Evolutionary conservation across 1,284 basidiomycete species (phyloP).

Genomic region (Naganishia sp.): DNA sequence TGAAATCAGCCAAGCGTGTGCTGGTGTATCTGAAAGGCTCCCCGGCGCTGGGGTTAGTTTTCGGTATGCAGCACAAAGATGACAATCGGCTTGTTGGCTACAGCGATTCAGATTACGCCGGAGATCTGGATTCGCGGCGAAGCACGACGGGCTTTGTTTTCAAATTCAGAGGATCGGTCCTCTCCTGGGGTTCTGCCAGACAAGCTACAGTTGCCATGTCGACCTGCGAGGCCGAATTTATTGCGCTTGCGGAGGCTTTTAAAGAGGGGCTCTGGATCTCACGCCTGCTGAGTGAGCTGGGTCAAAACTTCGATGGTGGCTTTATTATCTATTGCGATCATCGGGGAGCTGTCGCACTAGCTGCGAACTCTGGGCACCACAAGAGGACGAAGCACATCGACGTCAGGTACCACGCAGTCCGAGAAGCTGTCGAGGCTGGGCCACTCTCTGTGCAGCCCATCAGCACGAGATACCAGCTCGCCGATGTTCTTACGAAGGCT

Average conservation of each 20-base stretch:
- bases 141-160: slow-evolving; percentile 56
- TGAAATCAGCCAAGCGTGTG: slow-evolving; percentile 53
- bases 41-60: not conserved
- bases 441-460: slow-evolving; percentile 8
- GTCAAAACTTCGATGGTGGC: not conserved
- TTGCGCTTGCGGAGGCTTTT: slow-evolving; percentile 57
- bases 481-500: not conserved
- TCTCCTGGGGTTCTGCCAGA: not conserved
- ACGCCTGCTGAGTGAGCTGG: slow-evolving; percentile 40
- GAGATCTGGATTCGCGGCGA: slow-evolving; percentile 38
- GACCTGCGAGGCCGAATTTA: slow-evolving; percentile 44
- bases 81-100: not conserved
- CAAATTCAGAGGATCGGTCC: slow-evolving; percentile 12
- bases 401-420: slow-evolving; percentile 19
- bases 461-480: slow-evolving; percentile 14
- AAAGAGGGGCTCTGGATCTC: slow-evolving; percentile 54
- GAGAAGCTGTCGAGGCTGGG: slow-evolving; percentile 19
- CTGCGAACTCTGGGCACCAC: slow-evolving; percentile 24
- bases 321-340: slow-evolving; percentile 36
- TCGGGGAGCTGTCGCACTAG: slow-evolving; percentile 19
- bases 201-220: not conserved
- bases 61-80: not conserved
- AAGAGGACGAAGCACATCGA: slow-evolving; percentile 28
- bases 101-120: slow-evolving; percentile 45
- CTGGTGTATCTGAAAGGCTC: slow-evolving; percentile 52